Conservation (phyloP, 208 protist genomes). For the Naegleria gruberi region DNA sequence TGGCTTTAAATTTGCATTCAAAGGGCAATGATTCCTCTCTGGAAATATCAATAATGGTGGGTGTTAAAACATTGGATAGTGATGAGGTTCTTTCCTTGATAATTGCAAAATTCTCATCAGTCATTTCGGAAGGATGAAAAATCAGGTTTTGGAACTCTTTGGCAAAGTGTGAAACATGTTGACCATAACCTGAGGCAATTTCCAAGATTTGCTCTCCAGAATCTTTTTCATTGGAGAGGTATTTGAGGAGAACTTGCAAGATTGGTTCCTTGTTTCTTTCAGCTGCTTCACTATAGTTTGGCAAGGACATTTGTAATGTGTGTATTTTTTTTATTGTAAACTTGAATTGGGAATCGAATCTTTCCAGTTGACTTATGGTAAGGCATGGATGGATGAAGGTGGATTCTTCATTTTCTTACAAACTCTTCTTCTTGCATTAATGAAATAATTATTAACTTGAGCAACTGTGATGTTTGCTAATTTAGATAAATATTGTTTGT, state of each 20-base stretch:
- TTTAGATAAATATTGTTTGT: neutral
- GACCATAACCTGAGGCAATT: neutral
- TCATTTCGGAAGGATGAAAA: neutral
- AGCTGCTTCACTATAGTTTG: neutral
- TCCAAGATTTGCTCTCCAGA: neutral
- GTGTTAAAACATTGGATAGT: neutral
- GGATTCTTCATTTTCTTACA: neutral
- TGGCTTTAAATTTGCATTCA: neutral
- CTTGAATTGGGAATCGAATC: too few relatives aligned
- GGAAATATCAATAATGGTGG: neutral
- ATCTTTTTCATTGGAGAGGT: neutral
- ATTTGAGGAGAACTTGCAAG: neutral
- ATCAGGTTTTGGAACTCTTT: neutral
- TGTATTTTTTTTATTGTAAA: too few relatives aligned
- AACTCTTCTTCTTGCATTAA: neutral
- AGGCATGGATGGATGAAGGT: too few relatives aligned
- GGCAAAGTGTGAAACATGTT: slow-evolving; percentile 7
- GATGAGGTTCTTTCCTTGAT: neutral
- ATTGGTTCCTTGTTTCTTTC: slow-evolving; percentile 10
- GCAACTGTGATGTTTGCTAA: neutral
- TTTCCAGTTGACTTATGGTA: too few relatives aligned
- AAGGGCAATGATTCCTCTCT: neutral
- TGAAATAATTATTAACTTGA: neutral
- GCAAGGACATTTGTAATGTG: too few relatives aligned
- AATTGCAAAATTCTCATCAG: neutral